Evolutionary conservation across 176 grass and related monocot species (phyloP).

Genomic region (Aegilops bicornis): DNA sequence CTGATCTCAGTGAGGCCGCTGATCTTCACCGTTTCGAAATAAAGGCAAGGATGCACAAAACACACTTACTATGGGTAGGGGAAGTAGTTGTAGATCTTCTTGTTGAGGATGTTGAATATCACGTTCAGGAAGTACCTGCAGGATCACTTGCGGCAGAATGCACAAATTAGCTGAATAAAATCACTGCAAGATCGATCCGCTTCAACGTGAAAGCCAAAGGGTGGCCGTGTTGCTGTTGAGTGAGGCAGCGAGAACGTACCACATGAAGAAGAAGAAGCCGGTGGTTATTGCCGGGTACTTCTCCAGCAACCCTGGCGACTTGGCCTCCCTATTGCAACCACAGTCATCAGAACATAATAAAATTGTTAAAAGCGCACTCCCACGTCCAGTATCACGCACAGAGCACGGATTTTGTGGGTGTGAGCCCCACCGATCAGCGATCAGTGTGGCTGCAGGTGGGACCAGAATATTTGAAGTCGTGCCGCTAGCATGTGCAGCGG

Average conservation of each 20-base stretch:
- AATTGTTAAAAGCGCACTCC: not conserved
- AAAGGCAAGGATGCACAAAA: not conserved
- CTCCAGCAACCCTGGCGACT: slow-evolving; percentile 48
- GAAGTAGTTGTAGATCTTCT: slow-evolving; percentile 99
- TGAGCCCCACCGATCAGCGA: not conserved
- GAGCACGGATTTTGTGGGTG: not conserved
- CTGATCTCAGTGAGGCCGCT: too few species aligned
- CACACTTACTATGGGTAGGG: slow-evolving; percentile 94
- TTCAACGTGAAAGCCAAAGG: not conserved
- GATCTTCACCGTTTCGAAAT: not conserved
- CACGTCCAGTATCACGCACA: not conserved
- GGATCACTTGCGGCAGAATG: not conserved
- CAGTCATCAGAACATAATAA: not conserved
- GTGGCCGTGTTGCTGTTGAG: not conserved
- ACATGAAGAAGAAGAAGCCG: slow-evolving; percentile 99
- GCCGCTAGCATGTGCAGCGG: not conserved
- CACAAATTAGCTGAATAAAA: slow-evolving; percentile 7
- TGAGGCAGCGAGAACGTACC: slow-evolving; percentile 36
- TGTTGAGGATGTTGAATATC: slow-evolving; percentile 99
- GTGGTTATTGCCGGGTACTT: slow-evolving; percentile 84
- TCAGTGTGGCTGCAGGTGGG: slow-evolving; percentile 3
- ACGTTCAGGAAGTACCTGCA: slow-evolving; percentile 99
- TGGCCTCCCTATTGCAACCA: slow-evolving; percentile 44
- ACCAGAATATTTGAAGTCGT: not conserved
- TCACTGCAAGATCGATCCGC: not conserved